phyloP scores from a whole-genome alignment of 495 filamentous ascomycete genomes.

The Rhypophila decipiens region DNA sequence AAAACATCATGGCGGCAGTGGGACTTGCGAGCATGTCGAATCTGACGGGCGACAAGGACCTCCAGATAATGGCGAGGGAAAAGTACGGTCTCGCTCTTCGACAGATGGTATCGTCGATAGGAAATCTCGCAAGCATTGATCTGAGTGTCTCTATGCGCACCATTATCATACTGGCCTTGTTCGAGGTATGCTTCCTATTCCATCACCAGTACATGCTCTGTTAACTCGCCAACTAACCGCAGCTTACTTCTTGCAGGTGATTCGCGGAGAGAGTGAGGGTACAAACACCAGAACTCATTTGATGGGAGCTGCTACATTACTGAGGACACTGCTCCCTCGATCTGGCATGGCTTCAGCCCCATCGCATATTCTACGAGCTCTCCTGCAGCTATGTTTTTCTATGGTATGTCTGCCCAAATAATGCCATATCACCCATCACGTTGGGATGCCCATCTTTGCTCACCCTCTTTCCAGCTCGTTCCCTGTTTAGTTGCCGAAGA shows the following conservation, averaged over 20 bases:
- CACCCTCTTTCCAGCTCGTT: conserved; percentile 22
- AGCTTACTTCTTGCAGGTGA: conserved; percentile 8
- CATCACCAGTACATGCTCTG: background rate
- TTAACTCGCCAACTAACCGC: background rate
- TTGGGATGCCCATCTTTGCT: background rate
- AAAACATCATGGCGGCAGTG: conserved; percentile 39
- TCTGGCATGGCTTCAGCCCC: conserved; percentile 13
- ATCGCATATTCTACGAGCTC: conserved; percentile 24
- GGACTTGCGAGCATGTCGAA: conserved; percentile 40
- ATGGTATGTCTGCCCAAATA: conserved; percentile 28
- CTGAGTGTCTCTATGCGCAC: conserved; percentile 25
- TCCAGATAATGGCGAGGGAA: conserved; percentile 30
- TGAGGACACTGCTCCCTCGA: conserved; percentile 25
- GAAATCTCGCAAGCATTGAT: conserved; percentile 15
- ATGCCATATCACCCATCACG: conserved; percentile 8
- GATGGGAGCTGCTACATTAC: conserved; percentile 37
- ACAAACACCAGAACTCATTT: conserved; percentile 35
- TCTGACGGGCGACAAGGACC: conserved; percentile 33
- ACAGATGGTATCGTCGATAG: conserved; percentile 27
- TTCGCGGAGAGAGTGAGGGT: conserved; percentile 14
- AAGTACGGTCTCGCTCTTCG: conserved; percentile 39
- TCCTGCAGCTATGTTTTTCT: conserved; percentile 38
- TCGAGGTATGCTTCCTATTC: conserved; percentile 29
- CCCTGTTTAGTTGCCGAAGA: conserved; percentile 23
- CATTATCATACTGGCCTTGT: conserved; percentile 40